Evolutionary conservation across 108 stramenopile species (phyloP).

Genomic region (Skeletonema menzelii): DNA sequence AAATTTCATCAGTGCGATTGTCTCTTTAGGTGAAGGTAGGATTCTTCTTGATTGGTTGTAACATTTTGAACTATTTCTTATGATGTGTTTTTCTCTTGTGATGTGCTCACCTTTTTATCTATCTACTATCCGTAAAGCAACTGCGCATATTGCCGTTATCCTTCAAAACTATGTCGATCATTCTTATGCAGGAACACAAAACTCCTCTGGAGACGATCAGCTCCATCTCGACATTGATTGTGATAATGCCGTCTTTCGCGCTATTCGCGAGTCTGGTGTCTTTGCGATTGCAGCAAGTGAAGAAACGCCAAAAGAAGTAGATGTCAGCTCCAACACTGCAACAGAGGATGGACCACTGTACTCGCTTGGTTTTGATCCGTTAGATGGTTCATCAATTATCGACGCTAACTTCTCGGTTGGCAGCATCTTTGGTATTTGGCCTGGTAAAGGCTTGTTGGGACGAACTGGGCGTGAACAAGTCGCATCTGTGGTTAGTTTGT

Average conservation of each 20-base stretch:
- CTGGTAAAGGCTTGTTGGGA: conserved; percentile 85
- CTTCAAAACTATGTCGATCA: conserved; percentile 62
- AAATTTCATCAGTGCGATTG: conserved; percentile 43
- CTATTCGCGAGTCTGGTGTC: conserved; percentile 49
- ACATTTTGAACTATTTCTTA: background rate
- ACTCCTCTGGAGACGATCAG: conserved; percentile 84
- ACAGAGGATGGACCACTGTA: conserved; percentile 41
- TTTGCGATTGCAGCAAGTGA: conserved; percentile 58
- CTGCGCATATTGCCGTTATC: conserved; percentile 50
- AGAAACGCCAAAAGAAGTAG: conserved; percentile 68
- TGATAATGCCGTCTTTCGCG: conserved; percentile 63
- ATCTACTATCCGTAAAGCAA: conserved; percentile 22
- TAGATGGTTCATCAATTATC: conserved; percentile 93
- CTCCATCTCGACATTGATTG: conserved; percentile 83
- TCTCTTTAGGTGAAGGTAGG: conserved; percentile 50
- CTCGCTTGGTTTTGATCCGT: conserved; percentile 90
- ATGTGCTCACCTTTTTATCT: background rate
- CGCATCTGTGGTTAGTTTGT: conserved; percentile 85
- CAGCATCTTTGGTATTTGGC: conserved; percentile 95
- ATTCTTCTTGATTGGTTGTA: background rate
- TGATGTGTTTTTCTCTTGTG: background rate
- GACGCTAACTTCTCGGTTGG: conserved; percentile 95
- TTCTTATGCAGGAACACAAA: conserved; percentile 69
- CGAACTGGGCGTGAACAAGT: conserved; percentile 90
- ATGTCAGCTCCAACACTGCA: conserved; percentile 33